phyloP scores from a whole-genome alignment of 805 yeast genomes.

The Scheffersomyces spartinae region DNA sequence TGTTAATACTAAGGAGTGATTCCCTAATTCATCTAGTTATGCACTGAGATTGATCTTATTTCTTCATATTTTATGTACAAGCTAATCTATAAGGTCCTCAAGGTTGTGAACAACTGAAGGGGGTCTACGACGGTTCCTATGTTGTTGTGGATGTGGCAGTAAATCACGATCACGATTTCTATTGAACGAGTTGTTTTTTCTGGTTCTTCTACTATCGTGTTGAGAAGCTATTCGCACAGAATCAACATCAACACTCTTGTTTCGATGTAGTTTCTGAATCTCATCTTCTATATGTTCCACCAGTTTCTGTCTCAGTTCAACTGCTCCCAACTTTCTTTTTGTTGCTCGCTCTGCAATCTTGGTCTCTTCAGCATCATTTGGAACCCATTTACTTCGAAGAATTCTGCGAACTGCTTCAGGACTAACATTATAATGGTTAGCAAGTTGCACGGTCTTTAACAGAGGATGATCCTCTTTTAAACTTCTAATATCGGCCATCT shows the following conservation, averaged over 20 bases:
- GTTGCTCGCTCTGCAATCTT: constrained; percentile 40
- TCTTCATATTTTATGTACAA: too few relatives aligned
- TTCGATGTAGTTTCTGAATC: not conserved
- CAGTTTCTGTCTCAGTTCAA: constrained; percentile 5
- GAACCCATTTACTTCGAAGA: constrained; percentile 65
- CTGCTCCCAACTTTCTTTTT: constrained; percentile 8
- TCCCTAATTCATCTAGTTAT: too few relatives aligned
- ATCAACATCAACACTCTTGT: too few relatives aligned
- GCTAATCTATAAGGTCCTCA: too few relatives aligned
- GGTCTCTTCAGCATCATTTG: constrained; percentile 42
- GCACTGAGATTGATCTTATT: too few relatives aligned
- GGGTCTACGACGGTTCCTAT: too few relatives aligned
- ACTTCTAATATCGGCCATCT: constrained; percentile 52
- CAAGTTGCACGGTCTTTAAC: constrained; percentile 46
- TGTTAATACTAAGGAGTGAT: too few relatives aligned
- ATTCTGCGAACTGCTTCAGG: constrained; percentile 80
- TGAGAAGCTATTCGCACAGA: not conserved
- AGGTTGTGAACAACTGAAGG: too few relatives aligned
- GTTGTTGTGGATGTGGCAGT: too few relatives aligned
- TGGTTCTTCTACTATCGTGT: not conserved
- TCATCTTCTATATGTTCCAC: constrained; percentile 4
- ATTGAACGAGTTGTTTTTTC: constrained; percentile 1
- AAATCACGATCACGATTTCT: too few relatives aligned
- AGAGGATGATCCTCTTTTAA: constrained; percentile 49
- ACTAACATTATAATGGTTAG: constrained; percentile 54